Base-by-base conservation (phyloP, 495 filamentous ascomycete genomes). In the Aspergillus conjunctus region DNA sequence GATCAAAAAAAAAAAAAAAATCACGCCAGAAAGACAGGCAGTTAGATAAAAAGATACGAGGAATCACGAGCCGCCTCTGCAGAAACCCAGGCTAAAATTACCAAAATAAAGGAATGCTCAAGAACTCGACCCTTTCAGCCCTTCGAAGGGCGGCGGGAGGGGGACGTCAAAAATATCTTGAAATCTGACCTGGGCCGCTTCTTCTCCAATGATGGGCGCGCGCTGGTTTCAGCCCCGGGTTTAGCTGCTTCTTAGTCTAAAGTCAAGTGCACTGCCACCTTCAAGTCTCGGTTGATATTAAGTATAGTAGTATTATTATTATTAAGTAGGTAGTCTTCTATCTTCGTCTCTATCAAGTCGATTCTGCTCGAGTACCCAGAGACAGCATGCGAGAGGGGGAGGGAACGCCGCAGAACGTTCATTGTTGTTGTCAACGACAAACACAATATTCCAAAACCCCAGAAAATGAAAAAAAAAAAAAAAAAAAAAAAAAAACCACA, bases 371-470 rank as follows among this genome's bases (percentile, higher is more conserved):
- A 21, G 44, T 18, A 48, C 7, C 5, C n/a, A 20, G 20, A 6
- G 31, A 39, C 12, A 33, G n/a, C 44, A 12, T 48, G 39, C 43
- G 56, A 39, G 54, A 22, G 22, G 30, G 52, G 46, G 41, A 58
- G 44, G 43, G 45, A 43, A 41, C 45, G 17, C 12, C 37, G 37
- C 37, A 41, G 37, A 41, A 17, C 44, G 20, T 48, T 22, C 26
- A 26, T 26, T 26, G 26, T 26, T 26, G 26, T 26, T 26, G 26
- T 26, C 26, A 26, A 48, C 18, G 44, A 6, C 44, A 20, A 11
- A 20, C n/a, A 54, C 10, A 39, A 12, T 46, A 61, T 61, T 56
- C 63, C 46, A 66, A 66, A 61, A 64, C 51, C 51, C 22, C 51
- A 55, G 54, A 62, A 26, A 18, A 32, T 26, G 22, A 21, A 56